Base-by-base conservation (phyloP, 768 basidiomycete genomes). In the Amanita jacksonii region DNA sequence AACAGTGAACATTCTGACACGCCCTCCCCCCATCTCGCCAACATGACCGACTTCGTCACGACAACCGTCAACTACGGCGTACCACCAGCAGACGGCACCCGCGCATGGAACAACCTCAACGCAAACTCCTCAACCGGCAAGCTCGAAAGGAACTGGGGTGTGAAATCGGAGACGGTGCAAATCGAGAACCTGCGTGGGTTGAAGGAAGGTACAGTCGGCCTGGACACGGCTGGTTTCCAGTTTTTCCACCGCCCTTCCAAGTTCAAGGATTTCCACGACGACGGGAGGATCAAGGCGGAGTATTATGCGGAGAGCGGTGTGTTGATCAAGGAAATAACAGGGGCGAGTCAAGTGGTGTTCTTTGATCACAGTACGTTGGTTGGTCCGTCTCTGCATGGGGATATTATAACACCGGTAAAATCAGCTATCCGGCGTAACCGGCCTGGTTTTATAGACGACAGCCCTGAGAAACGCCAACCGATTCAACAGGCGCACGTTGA, bases 241-340 rank as follows among this genome's bases (percentile, higher is more conserved):
- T 73, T 56, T 44, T 59, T 49, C 36, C 42, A 43, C 15, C 48
- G 53, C 23, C 55, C 69, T 1, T 57, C 72, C 1, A 61, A 65
- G 45, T 65, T 68, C 46, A 66, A 59, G n/a, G 22, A 22, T 1
- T 77, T 76, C 56, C 41, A 49, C 2, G 59, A 66, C 48, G 69
- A 79, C 27, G 70, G 65, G 8, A 70, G 70, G 15, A 69, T 82
- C 31, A 52, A 65, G 50, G 51, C 49, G 36, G 73, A 73, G 38
- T 83, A 84, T 54, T 81, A 81, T 51, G 68, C 71, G 0, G 81
- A 83, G 58, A 74, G 72, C 51, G 62, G 67, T n/a, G 73, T 73
- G 53, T 62, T 80, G 35, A 57, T 81, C 33, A 80, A 81, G 62
- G 54, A 72, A 47, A 41, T 74, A 9, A 79, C 79, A 0, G 79